Base-by-base conservation (phyloP, 352 stramenopile genomes). In the Globisporangium carolinianum region DNA sequence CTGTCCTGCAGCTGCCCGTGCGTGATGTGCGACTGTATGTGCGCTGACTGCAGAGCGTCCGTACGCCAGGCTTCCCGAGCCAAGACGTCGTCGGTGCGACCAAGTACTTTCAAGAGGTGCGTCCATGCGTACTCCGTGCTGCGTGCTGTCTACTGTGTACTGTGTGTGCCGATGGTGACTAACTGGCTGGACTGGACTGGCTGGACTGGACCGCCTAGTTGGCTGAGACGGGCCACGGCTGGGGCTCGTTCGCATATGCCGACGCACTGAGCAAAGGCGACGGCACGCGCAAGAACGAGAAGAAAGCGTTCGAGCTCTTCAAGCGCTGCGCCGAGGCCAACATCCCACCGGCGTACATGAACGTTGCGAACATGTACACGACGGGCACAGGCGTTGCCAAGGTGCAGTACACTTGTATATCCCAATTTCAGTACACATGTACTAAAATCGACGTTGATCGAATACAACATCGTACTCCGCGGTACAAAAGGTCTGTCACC, bases 341-440 rank as follows among this genome's bases (percentile, higher is more conserved):
- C 47, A 71, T 94, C 37, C 81, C 81, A 5, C 82, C 83, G 4
- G 81, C 85, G 5, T 92, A 79, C 69, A 75, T 91, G 57, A 91
- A 91, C 45, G 77, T 94, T 42, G 75, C 81, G 61, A 92, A 88
- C 59, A 91, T 94, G 82, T 94, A 91, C 60, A 73, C 66, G 8
- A 71, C 67, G 7, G 84, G 84, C 38, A 85, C 65, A 10, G 84
- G 82, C 11, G 82, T 81, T 4, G 45, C 70, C n/a, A 94, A 94
- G 69, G 83, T 91, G 61, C 47, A 7, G 15, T 11, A 15, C 36
- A 8, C 10, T 43, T 42, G 9, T 8, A 47, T 46, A 5, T 47
- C 7, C 7, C 46, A n/a, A 35, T 17, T 10, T 18, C 49, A 17
- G 18, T 17, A 52, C 12, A 43, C 10, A 7, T 57, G n/a, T 32